phyloP scores from a whole-genome alignment of 106 monocot genomes.

The Dioscorea dumetorum region DNA sequence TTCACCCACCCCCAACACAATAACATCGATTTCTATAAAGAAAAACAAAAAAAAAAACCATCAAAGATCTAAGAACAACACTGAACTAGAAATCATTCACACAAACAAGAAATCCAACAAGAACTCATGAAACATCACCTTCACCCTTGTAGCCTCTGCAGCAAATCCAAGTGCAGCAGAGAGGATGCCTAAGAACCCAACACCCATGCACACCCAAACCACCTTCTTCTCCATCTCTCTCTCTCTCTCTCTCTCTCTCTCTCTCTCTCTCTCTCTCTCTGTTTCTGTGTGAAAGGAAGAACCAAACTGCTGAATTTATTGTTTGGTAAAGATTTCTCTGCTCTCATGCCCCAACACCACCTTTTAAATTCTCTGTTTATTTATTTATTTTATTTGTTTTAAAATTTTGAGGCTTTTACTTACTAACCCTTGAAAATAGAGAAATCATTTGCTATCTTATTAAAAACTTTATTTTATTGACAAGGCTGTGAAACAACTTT shows the following conservation, averaged over 20 bases:
- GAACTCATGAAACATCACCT: constrained; percentile 9
- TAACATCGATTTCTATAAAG: no score
- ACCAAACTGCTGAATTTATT: no score
- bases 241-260: constrained; percentile 7
- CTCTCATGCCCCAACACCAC: no score
- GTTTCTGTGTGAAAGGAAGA: no score
- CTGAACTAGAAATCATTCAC: background rate
- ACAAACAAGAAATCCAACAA: background rate
- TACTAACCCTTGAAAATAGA: no score
- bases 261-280: constrained; percentile 10
- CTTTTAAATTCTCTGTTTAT: no score
- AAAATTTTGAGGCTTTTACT: no score
- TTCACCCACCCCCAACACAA: background rate
- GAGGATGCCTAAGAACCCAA: constrained; percentile 19
- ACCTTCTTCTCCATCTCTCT: constrained; percentile 25
- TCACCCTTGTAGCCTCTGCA: constrained; percentile 26
- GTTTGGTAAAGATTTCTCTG: no score
- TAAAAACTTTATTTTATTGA: no score
- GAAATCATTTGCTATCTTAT: no score
- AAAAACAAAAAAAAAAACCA: background rate
- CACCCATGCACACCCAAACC: constrained; percentile 11
- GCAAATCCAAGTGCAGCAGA: constrained; percentile 26
- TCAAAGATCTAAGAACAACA: background rate
- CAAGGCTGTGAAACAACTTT: no score
- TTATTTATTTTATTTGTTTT: no score